A percentile compares a stretch with the other conserved stretches of the same genome.
Evolutionary conservation across 2,329 filamentous ascomycete genomes (phyloP).

Genomic region (Apiospora arundinis): DNA sequence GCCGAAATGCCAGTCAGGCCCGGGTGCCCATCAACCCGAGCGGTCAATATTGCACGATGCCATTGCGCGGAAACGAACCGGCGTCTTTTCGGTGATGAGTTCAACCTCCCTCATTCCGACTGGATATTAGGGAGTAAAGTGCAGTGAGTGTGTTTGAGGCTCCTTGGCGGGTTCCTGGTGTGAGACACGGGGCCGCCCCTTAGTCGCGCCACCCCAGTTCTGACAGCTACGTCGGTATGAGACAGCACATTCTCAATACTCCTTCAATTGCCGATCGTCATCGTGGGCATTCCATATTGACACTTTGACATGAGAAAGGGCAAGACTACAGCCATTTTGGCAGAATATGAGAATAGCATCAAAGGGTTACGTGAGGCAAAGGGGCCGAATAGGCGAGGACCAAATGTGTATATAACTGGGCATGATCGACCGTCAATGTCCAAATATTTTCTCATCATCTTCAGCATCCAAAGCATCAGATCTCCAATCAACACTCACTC

Average conservation of each 20-base stretch:
- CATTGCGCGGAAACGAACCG: not conserved
- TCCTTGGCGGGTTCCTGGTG: not conserved
- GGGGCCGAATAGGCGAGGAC: not conserved
- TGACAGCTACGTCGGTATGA: not conserved
- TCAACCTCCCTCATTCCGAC: not conserved
- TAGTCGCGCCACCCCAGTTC: not conserved
- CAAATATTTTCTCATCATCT: not conserved
- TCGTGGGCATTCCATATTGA: slow-evolving; percentile 20
- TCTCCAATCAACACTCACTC: slow-evolving; percentile 11
- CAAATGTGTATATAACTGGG: slow-evolving; percentile 9
- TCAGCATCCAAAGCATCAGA: slow-evolving; percentile 10
- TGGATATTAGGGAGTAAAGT: slow-evolving; percentile 24
- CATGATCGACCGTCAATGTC: not conserved
- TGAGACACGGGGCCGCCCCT: not conserved
- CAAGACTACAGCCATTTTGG: not conserved
- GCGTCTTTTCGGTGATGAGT: not conserved
- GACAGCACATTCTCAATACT: slow-evolving; percentile 18
- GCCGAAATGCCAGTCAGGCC: not conserved
- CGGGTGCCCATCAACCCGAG: not conserved
- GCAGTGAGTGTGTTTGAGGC: not conserved
- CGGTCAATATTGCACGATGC: not conserved
- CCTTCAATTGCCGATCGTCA: slow-evolving; percentile 20
- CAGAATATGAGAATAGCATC: not conserved
- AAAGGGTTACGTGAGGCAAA: not conserved
- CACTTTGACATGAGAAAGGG: not conserved